These are phyloP conservation scores for Neonectria coccinea DNA, from an alignment of 2,329 filamentous ascomycete species.

Conservation along the genomic window DNA sequence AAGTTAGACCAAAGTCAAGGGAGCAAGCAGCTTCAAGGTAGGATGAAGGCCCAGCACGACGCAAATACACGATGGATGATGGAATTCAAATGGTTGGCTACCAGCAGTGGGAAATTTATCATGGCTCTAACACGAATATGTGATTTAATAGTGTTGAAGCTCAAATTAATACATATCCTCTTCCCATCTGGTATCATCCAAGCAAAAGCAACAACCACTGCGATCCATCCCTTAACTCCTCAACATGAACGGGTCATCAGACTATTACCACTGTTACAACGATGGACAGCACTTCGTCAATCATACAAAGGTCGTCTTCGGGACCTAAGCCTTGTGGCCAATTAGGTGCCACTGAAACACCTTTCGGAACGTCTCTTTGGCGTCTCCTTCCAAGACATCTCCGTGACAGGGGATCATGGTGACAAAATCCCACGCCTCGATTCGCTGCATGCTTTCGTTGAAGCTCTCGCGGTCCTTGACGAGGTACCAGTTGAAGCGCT, in stretches of 20 bases:
- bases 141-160: background rate
- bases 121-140: background rate
- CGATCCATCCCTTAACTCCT: slow-evolving; percentile 22
- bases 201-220: slow-evolving; percentile 8
- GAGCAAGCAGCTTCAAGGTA: too few relatives aligned
- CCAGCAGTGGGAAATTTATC: background rate
- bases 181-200: slow-evolving; percentile 31
- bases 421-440: slow-evolving; percentile 85
- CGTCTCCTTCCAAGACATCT: slow-evolving; percentile 81
- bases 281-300: slow-evolving; percentile 5
- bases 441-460: slow-evolving; percentile 74
- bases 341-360: slow-evolving; percentile 86
- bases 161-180: background rate
- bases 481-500: slow-evolving; percentile 85
- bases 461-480: slow-evolving; percentile 75
- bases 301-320: background rate
- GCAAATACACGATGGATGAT: background rate
- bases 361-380: slow-evolving; percentile 80
- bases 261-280: slow-evolving; percentile 1
- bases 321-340: slow-evolving; percentile 40
- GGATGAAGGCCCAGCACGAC: background rate
- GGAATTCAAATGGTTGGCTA: background rate
- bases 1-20: too few relatives aligned
- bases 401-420: slow-evolving; percentile 93
- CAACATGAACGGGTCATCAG: slow-evolving; percentile 4